Percentiles rank a stretch among this genome's conserved stretches.
Evolutionary conservation across 2,329 filamentous ascomycete genomes (phyloP).

Genomic region (Colletotrichum ledebouriae): DNA sequence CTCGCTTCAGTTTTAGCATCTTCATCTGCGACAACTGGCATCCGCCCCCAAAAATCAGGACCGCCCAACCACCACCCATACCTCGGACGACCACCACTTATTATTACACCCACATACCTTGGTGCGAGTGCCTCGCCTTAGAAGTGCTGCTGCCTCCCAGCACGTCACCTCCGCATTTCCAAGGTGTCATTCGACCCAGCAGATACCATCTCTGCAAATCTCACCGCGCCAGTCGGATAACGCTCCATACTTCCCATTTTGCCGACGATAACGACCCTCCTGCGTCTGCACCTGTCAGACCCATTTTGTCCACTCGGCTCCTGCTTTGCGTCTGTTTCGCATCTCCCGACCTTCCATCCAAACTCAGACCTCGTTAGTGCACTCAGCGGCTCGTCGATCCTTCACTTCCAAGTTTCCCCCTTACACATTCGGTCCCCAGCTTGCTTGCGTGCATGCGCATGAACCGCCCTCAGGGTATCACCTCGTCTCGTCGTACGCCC

Average conservation of each 20-base stretch:
- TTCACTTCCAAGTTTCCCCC: conserved; percentile 37
- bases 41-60: conserved; percentile 31
- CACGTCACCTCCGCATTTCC: conserved; percentile 14
- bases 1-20: conserved; percentile 43
- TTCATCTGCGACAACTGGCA: conserved; percentile 42
- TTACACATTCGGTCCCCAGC: conserved; percentile 37
- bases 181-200: conserved; percentile 20
- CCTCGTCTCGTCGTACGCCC: conserved; percentile 33
- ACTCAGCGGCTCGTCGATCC: conserved; percentile 30
- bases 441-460: conserved; percentile 32
- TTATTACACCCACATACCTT: conserved; percentile 14
- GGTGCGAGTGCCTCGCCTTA: conserved; percentile 9
- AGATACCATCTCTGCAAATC: conserved; percentile 21
- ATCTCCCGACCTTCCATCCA: conserved; percentile 25
- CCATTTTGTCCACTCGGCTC: conserved; percentile 18
- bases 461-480: conserved; percentile 34
- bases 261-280: conserved; percentile 22
- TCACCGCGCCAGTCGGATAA: conserved; percentile 30
- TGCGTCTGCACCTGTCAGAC: conserved; percentile 35
- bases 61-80: conserved; percentile 21
- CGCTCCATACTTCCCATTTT: conserved; percentile 31
- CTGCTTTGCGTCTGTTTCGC: conserved; percentile 29
- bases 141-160: conserved; percentile 1
- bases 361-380: conserved; percentile 21
- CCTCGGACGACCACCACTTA: conserved; percentile 9